These are phyloP conservation scores for Wickerhamiella spandovensis DNA, from an alignment of 805 yeast species.

Conservation along the genomic window DNA sequence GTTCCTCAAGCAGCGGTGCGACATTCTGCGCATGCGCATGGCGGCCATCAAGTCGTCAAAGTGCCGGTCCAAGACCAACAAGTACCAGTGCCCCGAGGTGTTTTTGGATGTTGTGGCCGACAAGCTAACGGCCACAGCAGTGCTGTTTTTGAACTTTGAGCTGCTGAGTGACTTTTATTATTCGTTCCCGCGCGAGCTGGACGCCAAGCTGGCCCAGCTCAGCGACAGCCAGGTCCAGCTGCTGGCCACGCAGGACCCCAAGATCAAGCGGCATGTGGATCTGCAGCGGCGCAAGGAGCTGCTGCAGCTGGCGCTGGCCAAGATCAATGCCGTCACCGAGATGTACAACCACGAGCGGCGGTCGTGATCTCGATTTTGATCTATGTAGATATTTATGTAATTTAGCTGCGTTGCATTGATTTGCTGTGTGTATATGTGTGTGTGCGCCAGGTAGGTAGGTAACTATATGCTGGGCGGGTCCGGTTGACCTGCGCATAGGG, in stretches of 20 bases:
- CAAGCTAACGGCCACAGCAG: slow-evolving; percentile 85
- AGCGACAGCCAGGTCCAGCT: slow-evolving; percentile 65
- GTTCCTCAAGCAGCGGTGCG: slow-evolving; percentile 61
- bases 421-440: too few species aligned
- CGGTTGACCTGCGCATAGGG: too few species aligned
- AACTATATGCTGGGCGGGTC: too few species aligned
- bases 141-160: slow-evolving; percentile 85
- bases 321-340: slow-evolving; percentile 74
- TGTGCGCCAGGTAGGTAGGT: too few species aligned
- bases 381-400: background rate
- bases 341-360: slow-evolving; percentile 30
- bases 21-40: slow-evolving; percentile 59
- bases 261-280: slow-evolving; percentile 78
- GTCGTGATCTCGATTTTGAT: background rate
- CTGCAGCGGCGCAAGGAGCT: slow-evolving; percentile 86
- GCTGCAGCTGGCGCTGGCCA: slow-evolving; percentile 67
- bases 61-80: slow-evolving; percentile 68
- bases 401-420: too few species aligned
- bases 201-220: slow-evolving; percentile 53
- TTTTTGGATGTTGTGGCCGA: slow-evolving; percentile 86
- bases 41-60: slow-evolving; percentile 59
- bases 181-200: slow-evolving; percentile 90
- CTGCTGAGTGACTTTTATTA: slow-evolving; percentile 88
- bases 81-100: slow-evolving; percentile 87
- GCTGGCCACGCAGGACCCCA: slow-evolving; percentile 92